Percentiles rank a stretch among this genome's conserved stretches.
These are phyloP conservation scores for Globisporangium nagaii DNA, from an alignment of 352 stramenopile genomes.

Conservation along the genomic window DNA sequence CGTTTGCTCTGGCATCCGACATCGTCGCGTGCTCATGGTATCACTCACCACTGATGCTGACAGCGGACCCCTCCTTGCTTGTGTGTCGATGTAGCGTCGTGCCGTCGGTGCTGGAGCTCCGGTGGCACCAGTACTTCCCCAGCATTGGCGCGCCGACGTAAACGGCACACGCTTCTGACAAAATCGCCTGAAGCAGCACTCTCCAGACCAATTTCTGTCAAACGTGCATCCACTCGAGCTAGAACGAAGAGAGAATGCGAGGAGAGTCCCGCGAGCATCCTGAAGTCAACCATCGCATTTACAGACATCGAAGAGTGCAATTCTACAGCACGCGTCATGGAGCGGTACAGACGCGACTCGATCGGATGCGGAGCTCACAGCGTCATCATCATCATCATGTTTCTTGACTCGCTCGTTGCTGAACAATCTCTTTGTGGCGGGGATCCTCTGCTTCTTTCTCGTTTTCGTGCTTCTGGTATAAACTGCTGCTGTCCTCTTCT, in stretches of 20 bases:
- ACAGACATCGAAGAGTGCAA: too few species aligned
- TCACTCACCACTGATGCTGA: not conserved
- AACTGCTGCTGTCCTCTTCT: not conserved
- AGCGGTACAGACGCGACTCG: too few species aligned
- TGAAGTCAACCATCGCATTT: too few species aligned
- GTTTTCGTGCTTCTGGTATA: slow-evolving; percentile 9
- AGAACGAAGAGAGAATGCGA: too few species aligned
- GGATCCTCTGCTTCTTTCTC: slow-evolving; percentile 7
- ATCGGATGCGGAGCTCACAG: too few species aligned
- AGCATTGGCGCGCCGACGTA: slow-evolving; percentile 6
- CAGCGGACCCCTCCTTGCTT: not conserved
- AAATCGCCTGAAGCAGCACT: not conserved
- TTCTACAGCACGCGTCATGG: too few species aligned
- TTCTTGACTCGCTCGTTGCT: too few species aligned
- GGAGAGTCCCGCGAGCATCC: too few species aligned
- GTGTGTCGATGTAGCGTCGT: slow-evolving; percentile 23
- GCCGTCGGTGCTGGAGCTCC: slow-evolving; percentile 38
- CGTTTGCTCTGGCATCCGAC: not conserved
- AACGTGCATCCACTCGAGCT: too few species aligned
- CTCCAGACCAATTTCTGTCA: too few species aligned
- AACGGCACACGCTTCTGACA: not conserved
- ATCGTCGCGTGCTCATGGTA: not conserved
- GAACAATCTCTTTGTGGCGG: not conserved
- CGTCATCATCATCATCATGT: not conserved
- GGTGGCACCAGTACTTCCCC: slow-evolving; percentile 57